Base-by-base conservation (phyloP, 2,329 filamentous ascomycete species). In the Hymenoscyphus fructigenus region DNA sequence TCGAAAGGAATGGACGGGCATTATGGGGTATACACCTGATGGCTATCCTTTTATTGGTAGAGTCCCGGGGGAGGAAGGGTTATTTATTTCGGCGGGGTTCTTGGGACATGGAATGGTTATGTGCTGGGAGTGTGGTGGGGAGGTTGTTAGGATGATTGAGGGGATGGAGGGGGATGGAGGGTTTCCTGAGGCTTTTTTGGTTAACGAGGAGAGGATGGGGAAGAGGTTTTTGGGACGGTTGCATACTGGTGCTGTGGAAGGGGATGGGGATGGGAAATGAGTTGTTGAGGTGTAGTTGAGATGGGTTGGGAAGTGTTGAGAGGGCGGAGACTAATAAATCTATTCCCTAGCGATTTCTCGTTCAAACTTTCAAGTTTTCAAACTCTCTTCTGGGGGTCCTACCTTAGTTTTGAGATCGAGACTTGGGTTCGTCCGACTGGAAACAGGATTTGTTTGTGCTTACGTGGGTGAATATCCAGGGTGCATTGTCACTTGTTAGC, bases 21-120 rank as follows among this genome's bases (percentile, higher is more conserved):
- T 86, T 68, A 86, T 86, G 82, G 84, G 83, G 0, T 84, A 81
- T 67, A 83, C 79, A 7, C 76, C 79, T 2, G 84, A 88, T 71
- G 80, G 80, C 0, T 76, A 82, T 55, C 84, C 85, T 0, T 78
- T 85, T 56, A 81, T 87, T 0, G 84, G 84, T 0, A 75, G 78
- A 65, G 75, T 85, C 64, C 79, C 79, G 2, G 78, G 74, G 0
- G 74, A 80, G 56, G 68, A 77, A 20, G 70, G 65, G 0, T 29
- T 74, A 10, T 76, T 68, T 71, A 64, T 72, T 67, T 70, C 59
- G 28, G 72, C 68, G 5, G 65, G 66, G 15, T 72, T 73, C 60
- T 65, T 73, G 36, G 72, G 72, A 6, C 71, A 73, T 69, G 71
- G 72, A 0, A 73, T 73, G 71, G 71, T 68, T 14, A 60, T 72